These are phyloP conservation scores for Thermothielavioides terrestris DNA, from an alignment of 495 filamentous ascomycete genomes.

Conservation along the genomic window DNA sequence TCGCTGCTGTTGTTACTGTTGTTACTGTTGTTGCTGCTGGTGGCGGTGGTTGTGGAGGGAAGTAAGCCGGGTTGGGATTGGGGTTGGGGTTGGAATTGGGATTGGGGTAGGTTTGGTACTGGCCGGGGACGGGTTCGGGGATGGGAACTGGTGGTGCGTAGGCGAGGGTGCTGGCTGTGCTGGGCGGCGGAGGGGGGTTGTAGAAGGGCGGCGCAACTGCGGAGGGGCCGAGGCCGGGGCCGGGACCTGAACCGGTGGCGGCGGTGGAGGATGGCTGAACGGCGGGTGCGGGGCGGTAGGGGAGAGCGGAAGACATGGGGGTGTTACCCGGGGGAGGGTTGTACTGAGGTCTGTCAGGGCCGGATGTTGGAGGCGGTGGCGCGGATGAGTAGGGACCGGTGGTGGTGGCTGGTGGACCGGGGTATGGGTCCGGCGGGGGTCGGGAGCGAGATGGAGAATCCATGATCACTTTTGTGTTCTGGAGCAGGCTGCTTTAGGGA, in stretches of 20 bases:
- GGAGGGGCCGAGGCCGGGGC: neutral
- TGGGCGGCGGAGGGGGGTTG: neutral
- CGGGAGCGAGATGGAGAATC: too few species aligned
- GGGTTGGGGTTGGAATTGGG: neutral
- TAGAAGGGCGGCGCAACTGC: neutral
- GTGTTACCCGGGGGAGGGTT: neutral
- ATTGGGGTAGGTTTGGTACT: neutral
- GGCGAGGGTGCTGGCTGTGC: neutral
- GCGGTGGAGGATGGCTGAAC: neutral
- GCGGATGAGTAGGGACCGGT: too few species aligned
- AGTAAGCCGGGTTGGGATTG: neutral
- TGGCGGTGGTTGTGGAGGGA: neutral
- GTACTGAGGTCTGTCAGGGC: too few species aligned
- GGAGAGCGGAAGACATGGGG: neutral
- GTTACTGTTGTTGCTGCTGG: neutral
- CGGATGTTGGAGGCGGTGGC: too few species aligned
- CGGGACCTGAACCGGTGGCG: too few species aligned
- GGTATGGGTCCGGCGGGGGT: neutral
- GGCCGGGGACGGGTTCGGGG: neutral
- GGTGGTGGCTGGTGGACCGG: neutral
- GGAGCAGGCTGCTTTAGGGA: too few species aligned
- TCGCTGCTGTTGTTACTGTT: neutral
- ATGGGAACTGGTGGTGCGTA: neutral
- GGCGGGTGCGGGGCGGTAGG: neutral
- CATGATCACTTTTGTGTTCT: too few species aligned